Base-by-base conservation (phyloP, 2,329 filamentous ascomycete genomes). In the Amauroascus niger region DNA sequence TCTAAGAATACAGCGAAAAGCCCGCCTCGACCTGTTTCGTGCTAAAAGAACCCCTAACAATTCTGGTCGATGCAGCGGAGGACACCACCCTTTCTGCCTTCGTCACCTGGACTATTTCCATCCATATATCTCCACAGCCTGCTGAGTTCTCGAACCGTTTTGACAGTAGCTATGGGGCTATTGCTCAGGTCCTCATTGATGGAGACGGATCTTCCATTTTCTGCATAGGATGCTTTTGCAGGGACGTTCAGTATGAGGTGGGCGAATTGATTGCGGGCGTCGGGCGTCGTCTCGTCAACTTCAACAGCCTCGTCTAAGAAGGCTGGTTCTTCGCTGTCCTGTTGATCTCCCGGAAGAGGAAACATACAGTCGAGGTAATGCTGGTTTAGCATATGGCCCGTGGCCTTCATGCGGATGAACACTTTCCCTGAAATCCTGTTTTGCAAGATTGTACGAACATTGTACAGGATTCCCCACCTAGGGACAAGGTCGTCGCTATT, bases 401-500 rank as follows among this genome's bases (percentile, higher is more conserved):
- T 64, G 7, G 63, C 65, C 1, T 66, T 68, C 46, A 64, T 64
- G 3, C 71, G 67, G 20, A 73, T 66, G 53, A 79, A 78, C 0
- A 79, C 62, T 9, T 69, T 69, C 0, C 77, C 77, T 55, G 73
- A 68, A 58, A 74, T 79, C 13, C 72, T 67, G 55, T 76, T 78
- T 0, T 69, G 65, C 1, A 74, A 65, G 22, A 70, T 68, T 49
- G 78, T 76, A 26, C 70, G 74, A 1, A 76, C 74, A 63, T 87
- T 88, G 64, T 86, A 78, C 33, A 91, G 72, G 5, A 89, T 80
- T 1, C 87, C 87, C 77, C 84, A 87, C 8, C 82, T 71, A 3
- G 86, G 79, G 1, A 91, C 86, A 59, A 88, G 86, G 61, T 93
- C 87, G 14, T 75, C 78, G 7, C 77, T 78, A 64, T 90, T 86